These are phyloP conservation scores for Entophlyctis luteolus DNA, from an alignment of 192 early-diverging fungal species.

Conservation along the genomic window DNA sequence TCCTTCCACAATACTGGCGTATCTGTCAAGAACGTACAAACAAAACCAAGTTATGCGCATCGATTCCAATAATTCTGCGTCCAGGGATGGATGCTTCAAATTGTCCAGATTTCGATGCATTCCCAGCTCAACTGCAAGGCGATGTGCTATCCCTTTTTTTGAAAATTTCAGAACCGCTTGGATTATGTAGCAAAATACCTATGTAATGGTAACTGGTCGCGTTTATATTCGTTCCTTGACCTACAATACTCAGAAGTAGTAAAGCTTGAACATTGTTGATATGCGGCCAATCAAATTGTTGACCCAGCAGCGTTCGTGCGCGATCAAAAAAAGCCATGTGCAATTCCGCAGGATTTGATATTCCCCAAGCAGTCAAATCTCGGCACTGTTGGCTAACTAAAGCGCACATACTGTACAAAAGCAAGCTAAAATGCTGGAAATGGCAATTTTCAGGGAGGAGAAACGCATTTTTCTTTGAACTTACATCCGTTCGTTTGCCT, in stretches of 20 bases:
- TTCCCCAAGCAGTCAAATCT: slow-evolving; percentile 35
- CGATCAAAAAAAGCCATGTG: slow-evolving; percentile 46
- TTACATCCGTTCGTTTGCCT: slow-evolving; percentile 39
- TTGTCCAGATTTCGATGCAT: slow-evolving; percentile 51
- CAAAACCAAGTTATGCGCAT: slow-evolving; percentile 50
- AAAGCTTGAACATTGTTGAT: slow-evolving; percentile 48
- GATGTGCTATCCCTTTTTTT: slow-evolving; percentile 41
- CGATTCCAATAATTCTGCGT: slow-evolving; percentile 36
- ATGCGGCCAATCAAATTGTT: slow-evolving; percentile 50
- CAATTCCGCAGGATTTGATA: slow-evolving; percentile 31
- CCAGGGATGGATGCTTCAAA: slow-evolving; percentile 36
- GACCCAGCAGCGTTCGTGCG: slow-evolving; percentile 41
- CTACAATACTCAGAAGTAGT: slow-evolving; percentile 41
- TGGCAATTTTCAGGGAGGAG: too few species aligned
- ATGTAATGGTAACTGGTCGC: slow-evolving; percentile 46
- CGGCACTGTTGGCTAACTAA: slow-evolving; percentile 44
- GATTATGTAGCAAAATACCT: slow-evolving; percentile 28
- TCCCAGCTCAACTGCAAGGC: slow-evolving; percentile 47
- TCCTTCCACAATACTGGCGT: slow-evolving; percentile 43
- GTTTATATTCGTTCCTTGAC: slow-evolving; percentile 42
- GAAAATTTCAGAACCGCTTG: neutral
- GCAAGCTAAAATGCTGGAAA: slow-evolving; percentile 43
- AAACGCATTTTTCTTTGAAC: too few species aligned
- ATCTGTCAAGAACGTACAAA: slow-evolving; percentile 47
- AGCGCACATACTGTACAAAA: slow-evolving; percentile 50